Percentiles rank a stretch among this genome's conserved stretches.
These are phyloP conservation scores for Cyathus striatus DNA, from an alignment of 768 basidiomycete genomes.

Conservation along the genomic window DNA sequence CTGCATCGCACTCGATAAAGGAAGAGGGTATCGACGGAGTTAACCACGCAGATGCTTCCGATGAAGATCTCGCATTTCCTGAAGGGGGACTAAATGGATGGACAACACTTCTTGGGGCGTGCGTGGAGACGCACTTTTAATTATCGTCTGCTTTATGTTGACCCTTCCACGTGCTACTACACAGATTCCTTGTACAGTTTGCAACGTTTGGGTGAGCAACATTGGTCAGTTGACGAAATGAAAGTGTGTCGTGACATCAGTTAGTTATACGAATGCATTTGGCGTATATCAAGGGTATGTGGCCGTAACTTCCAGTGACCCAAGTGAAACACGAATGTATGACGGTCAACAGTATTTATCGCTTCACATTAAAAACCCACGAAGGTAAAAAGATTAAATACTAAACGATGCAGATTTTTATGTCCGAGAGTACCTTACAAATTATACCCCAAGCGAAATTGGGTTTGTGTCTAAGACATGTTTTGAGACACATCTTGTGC, in stretches of 20 bases:
- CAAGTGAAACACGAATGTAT: too few relatives aligned
- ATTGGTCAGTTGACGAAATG: too few relatives aligned
- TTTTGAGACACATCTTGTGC: neutral
- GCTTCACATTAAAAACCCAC: too few relatives aligned
- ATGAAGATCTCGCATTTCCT: constrained; percentile 5
- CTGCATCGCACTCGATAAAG: too few relatives aligned
- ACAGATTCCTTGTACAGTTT: constrained; percentile 9
- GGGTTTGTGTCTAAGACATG: constrained; percentile 4
- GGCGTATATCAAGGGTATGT: constrained; percentile 17
- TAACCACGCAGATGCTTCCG: too few relatives aligned
- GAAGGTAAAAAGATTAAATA: too few relatives aligned
- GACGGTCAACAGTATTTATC: too few relatives aligned
- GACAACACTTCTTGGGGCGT: constrained; percentile 9
- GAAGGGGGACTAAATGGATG: constrained; percentile 11
- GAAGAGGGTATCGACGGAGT: too few relatives aligned
- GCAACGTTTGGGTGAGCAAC: constrained; percentile 11
- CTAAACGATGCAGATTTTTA: constrained; percentile 9
- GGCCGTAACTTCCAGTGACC: too few relatives aligned
- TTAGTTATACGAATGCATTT: constrained; percentile 12
- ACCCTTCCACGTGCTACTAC: neutral
- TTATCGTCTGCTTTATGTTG: neutral
- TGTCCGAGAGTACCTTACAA: constrained; percentile 15
- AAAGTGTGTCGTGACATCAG: neutral
- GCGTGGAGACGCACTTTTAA: neutral
- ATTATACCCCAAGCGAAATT: constrained; percentile 13